Conservation (phyloP, 768 basidiomycete species). For the Boletus rubroflammeus region DNA sequence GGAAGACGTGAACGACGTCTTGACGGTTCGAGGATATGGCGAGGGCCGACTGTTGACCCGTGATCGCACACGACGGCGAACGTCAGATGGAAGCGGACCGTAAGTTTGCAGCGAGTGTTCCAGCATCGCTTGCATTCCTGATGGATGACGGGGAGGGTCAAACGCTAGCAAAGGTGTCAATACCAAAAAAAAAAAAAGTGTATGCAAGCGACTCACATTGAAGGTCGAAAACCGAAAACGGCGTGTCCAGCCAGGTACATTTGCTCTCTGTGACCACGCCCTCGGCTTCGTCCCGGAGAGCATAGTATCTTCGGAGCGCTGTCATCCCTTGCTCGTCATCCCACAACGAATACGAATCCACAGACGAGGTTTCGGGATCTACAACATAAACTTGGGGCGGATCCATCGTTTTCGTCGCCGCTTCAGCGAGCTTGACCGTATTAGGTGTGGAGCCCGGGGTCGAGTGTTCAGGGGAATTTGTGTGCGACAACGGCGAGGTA, state of each 20-base stretch:
- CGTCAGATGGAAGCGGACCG: slow-evolving; percentile 69
- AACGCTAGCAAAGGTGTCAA: slow-evolving; percentile 48
- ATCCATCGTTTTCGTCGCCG: slow-evolving; percentile 23
- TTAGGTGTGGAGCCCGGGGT: slow-evolving; percentile 27
- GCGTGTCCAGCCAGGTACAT: slow-evolving; percentile 63
- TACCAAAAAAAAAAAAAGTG: background rate
- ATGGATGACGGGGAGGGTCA: slow-evolving; percentile 59
- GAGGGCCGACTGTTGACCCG: slow-evolving; percentile 69
- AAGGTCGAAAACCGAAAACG: slow-evolving; percentile 66
- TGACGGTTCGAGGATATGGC: slow-evolving; percentile 62
- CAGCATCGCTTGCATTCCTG: slow-evolving; percentile 68
- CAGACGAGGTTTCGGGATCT: slow-evolving; percentile 50
- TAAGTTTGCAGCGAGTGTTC: slow-evolving; percentile 70
- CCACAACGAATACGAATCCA: slow-evolving; percentile 49
- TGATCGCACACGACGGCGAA: slow-evolving; percentile 60
- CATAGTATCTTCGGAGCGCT: slow-evolving; percentile 63
- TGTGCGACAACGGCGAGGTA: slow-evolving; percentile 30
- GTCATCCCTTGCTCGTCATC: slow-evolving; percentile 67
- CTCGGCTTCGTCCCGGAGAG: slow-evolving; percentile 65
- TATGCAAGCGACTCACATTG: slow-evolving; percentile 53
- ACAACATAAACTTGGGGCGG: slow-evolving; percentile 50
- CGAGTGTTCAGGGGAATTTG: slow-evolving; percentile 25
- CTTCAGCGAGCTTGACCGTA: slow-evolving; percentile 18
- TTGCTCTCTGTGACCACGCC: slow-evolving; percentile 65
- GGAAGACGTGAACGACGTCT: slow-evolving; percentile 41